Evolutionary conservation across 192 early-diverging fungal species (phyloP), one percentile per base, ranked within the genome.

Genomic region (Ambispora gerdemannii): DNA sequence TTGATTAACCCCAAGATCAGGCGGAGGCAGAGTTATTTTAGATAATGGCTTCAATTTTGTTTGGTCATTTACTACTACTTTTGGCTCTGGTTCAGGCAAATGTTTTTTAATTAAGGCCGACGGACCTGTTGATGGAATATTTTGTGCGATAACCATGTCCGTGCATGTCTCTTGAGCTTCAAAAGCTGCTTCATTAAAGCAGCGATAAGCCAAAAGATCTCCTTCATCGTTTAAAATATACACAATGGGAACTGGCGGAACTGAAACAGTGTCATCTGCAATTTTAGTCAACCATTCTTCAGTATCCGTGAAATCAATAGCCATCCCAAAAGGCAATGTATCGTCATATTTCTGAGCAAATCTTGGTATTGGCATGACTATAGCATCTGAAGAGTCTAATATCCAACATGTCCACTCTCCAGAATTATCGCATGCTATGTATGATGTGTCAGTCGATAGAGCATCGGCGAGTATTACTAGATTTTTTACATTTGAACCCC

Each of bases 211-310:
- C 13, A 86, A 51, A 24, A 93, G 71, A 13, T 79, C 72, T 0
- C 82, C 91, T 38, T 84, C 83, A 22, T 85, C 85, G 65, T 83
- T 92, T n/a, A 90, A 81, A 10, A 87, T 82, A 72, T 86, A 90
- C 24, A 94, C 31, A 15, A 92, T 83, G 0, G 93, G 93, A 10
- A 83, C 84, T 10, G 93, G 84, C 1, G 73, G 63, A 0, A 88
- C 76, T 4, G 67, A 56, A 3, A 70, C 78, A 8, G 76, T 79
- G 13, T 84, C 85, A 15, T 81, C 79, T 15, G 82, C 78, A 22
- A 93, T 56, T 4, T 67, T 67, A 11, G n/a, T 49, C 10, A 32
- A 3, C 68, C 68, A 70, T 32, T 1, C 10, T 8, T 81, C 82
- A n/a, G 75, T 79, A 30, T 80, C 77, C 24, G 90, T 86, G 61